Evolutionary conservation across 2,329 filamentous ascomycete species (phyloP).

Genomic region (Colletotrichum sp.): DNA sequence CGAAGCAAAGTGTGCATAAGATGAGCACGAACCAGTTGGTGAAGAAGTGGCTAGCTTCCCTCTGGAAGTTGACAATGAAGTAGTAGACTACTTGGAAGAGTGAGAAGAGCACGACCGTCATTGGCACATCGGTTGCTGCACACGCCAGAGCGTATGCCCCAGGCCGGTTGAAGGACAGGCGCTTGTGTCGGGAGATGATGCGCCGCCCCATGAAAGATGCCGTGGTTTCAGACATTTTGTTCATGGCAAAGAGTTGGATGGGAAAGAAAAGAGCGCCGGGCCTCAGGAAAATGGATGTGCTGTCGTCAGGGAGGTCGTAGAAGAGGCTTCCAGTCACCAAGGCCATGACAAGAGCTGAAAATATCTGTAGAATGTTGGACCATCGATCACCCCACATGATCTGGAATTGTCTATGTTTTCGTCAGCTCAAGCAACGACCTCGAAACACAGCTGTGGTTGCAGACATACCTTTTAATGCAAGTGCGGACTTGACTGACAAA

Average conservation of each 20-base stretch:
- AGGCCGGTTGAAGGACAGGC: slow-evolving; percentile 56
- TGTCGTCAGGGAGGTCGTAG: slow-evolving; percentile 53
- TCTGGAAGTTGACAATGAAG: slow-evolving; percentile 57
- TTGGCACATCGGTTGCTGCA: slow-evolving; percentile 58
- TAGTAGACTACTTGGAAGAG: slow-evolving; percentile 63
- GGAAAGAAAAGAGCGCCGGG: slow-evolving; percentile 65
- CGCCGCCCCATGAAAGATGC: slow-evolving; percentile 47
- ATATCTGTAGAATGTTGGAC: slow-evolving; percentile 47
- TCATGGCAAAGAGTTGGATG: slow-evolving; percentile 62
- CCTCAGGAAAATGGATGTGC: slow-evolving; percentile 55
- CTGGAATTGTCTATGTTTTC: slow-evolving; percentile 51
- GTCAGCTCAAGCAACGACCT: neutral
- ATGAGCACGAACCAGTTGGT: slow-evolving; percentile 76
- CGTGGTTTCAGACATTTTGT: slow-evolving; percentile 59
- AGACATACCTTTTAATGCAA: slow-evolving; percentile 17
- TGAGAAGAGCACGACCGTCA: slow-evolving; percentile 56
- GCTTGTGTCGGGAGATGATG: slow-evolving; percentile 52
- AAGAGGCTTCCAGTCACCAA: slow-evolving; percentile 69
- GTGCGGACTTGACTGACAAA: slow-evolving; percentile 53
- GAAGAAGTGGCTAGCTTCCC: slow-evolving; percentile 73
- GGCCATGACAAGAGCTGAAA: slow-evolving; percentile 57
- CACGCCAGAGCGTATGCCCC: slow-evolving; percentile 57
- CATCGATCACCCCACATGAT: slow-evolving; percentile 56
- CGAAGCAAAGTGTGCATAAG: slow-evolving; percentile 72
- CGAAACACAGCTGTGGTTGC: too few species aligned